Evolutionary conservation across 2,329 filamentous ascomycete genomes (phyloP).

Genomic region (Cercospora janseana): DNA sequence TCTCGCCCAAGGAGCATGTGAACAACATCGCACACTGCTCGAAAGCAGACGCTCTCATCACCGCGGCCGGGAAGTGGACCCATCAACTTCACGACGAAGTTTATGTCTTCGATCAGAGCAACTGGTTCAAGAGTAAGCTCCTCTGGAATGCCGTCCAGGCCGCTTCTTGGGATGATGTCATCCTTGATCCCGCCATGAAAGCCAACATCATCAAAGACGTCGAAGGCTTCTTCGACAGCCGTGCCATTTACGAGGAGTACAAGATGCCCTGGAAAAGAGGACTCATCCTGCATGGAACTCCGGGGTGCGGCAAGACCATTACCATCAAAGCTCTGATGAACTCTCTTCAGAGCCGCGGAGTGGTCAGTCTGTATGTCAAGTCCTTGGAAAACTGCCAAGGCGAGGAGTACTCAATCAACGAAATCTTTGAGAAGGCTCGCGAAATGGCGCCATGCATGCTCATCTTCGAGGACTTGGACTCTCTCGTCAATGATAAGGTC

Average conservation of each 20-base stretch:
- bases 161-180: constrained; percentile 47
- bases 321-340: constrained; percentile 44
- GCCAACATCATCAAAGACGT: constrained; percentile 41
- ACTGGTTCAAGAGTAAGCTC: constrained; percentile 42
- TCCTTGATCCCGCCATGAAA: constrained; percentile 47
- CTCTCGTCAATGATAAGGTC: constrained; percentile 59
- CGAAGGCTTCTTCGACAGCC: constrained; percentile 43
- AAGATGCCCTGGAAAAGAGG: constrained; percentile 51
- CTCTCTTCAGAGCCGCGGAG: constrained; percentile 40
- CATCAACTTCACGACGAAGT: constrained; percentile 42
- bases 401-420: constrained; percentile 46
- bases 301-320: constrained; percentile 49
- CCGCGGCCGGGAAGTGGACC: constrained; percentile 42
- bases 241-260: constrained; percentile 44
- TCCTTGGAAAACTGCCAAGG: constrained; percentile 40
- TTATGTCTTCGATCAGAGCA: constrained; percentile 46
- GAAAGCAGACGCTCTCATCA: constrained; percentile 39
- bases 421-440: constrained; percentile 60
- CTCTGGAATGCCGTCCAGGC: constrained; percentile 44
- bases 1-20: constrained; percentile 15
- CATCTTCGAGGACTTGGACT: constrained; percentile 70
- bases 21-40: constrained; percentile 30
- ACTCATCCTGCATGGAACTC: constrained; percentile 42
- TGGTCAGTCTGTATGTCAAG: constrained; percentile 44
- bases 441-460: constrained; percentile 65